These are phyloP conservation scores for Phalaenopsis hybrid DNA, from an alignment of 116 monocot species.

Conservation along the genomic window DNA sequence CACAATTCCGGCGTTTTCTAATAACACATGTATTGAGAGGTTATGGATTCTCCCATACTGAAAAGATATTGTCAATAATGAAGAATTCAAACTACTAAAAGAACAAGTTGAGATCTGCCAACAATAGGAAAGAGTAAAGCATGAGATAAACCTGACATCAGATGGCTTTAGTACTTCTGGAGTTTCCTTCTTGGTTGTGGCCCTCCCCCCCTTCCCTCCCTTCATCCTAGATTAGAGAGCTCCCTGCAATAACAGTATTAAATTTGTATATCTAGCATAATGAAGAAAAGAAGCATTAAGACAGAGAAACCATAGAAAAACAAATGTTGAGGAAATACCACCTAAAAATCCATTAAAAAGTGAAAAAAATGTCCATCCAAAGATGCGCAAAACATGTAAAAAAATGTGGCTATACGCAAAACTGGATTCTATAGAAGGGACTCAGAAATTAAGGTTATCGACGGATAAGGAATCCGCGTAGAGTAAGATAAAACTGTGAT, in stretches of 20 bases:
- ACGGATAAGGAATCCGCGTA: background rate
- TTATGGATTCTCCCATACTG: no score
- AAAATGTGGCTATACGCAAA: background rate
- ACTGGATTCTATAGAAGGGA: background rate
- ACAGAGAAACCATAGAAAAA: background rate
- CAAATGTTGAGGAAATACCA: background rate
- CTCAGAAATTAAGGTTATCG: background rate
- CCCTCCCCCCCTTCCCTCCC: slow-evolving; percentile 20
- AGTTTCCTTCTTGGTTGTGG: slow-evolving; percentile 21
- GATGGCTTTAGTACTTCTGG: slow-evolving; percentile 24
- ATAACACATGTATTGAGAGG: no score
- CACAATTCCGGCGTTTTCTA: no score
- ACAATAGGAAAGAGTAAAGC: background rate
- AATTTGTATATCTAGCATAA: background rate
- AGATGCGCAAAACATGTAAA: no score
- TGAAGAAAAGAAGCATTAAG: background rate
- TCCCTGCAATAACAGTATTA: slow-evolving; percentile 5
- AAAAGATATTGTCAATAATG: no score
- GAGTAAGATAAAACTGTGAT: background rate
- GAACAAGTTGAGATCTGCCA: background rate
- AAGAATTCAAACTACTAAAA: no score
- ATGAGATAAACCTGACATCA: slow-evolving; percentile 25
- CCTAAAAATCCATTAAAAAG: background rate
- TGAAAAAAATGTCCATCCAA: no score
- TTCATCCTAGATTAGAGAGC: slow-evolving; percentile 16